phyloP scores from a whole-genome alignment of 2,329 filamentous ascomycete genomes.

The Trichoderma sp. region DNA sequence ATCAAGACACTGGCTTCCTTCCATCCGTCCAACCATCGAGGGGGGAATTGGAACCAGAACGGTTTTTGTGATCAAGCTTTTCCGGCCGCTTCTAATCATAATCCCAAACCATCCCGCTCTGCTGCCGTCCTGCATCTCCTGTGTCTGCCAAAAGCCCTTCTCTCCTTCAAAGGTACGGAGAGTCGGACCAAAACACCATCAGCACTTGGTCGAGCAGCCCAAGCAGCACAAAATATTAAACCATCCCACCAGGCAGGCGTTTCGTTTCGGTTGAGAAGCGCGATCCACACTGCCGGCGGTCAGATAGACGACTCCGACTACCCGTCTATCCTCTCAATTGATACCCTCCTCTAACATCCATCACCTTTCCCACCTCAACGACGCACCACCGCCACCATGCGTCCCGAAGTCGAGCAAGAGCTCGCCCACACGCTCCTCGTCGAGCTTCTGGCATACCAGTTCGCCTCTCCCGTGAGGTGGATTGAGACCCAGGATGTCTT shows the following conservation, averaged over 20 bases:
- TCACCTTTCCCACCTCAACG: constrained; percentile 22
- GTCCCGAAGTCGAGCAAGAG: constrained; percentile 98
- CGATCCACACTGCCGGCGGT: constrained; percentile 9
- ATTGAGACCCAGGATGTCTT: constrained; percentile 99
- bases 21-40: constrained; percentile 26
- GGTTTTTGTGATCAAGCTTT: constrained; percentile 4
- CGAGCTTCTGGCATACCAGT: constrained; percentile 98
- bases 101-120: constrained; percentile 19
- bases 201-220: constrained; percentile 8
- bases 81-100: constrained; percentile 20
- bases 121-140: not conserved
- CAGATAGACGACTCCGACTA: not conserved
- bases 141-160: not conserved
- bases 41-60: not conserved
- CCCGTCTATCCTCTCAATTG: not conserved
- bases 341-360: not conserved
- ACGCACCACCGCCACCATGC: constrained; percentile 61
- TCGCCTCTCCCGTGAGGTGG: constrained; percentile 98
- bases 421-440: constrained; percentile 97
- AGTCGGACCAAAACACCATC: constrained; percentile 14
- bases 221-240: constrained; percentile 1
- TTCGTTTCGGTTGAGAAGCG: not conserved
- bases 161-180: constrained; percentile 25
- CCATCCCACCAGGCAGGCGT: not conserved
- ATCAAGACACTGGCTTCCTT: constrained; percentile 27